phyloP scores from a whole-genome alignment of 177 flowering plant species.

The Tripterygium wilfordii region DNA sequence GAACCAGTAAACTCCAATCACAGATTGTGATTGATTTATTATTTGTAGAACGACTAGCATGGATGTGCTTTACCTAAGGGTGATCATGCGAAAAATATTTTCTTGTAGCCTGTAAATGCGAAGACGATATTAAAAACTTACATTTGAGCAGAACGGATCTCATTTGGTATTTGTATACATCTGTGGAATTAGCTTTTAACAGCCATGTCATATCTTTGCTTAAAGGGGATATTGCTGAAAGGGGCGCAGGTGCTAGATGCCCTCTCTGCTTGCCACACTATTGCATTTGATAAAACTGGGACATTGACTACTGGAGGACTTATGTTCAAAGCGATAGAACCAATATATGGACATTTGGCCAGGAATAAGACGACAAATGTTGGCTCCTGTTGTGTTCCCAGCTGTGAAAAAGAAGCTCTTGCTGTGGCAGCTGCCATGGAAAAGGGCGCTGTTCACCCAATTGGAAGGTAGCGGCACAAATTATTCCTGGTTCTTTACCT shows the following conservation, averaged over 20 bases:
- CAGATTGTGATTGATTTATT: too few relatives aligned
- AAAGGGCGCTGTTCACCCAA: constrained; percentile 97
- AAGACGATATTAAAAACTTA: too few relatives aligned
- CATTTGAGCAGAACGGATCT: too few relatives aligned
- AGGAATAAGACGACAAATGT: constrained; percentile 16
- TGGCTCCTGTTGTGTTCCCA: constrained; percentile 74
- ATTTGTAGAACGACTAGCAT: too few relatives aligned
- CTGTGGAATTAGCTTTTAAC: constrained; percentile 1
- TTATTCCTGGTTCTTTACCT: not conserved
- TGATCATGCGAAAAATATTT: too few relatives aligned
- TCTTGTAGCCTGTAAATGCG: too few relatives aligned
- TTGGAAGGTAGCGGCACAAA: constrained; percentile 72
- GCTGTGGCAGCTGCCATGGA: constrained; percentile 99
- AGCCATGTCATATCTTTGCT: not conserved
- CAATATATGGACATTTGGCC: constrained; percentile 73
- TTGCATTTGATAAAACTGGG: constrained; percentile 99
- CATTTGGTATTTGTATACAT: too few relatives aligned
- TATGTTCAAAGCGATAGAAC: constrained; percentile 86
- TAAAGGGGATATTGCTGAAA: constrained; percentile 91
- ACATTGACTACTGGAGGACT: constrained; percentile 96
- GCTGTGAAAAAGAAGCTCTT: constrained; percentile 95
- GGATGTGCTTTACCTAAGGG: too few relatives aligned
- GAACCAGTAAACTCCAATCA: too few relatives aligned
- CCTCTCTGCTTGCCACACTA: constrained; percentile 77
- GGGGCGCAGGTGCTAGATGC: constrained; percentile 98